A percentile compares a stretch with the other conserved stretches of the same genome.
Evolutionary conservation across 192 early-diverging fungal genomes (phyloP).

Genomic region (Coemansia sp.): DNA sequence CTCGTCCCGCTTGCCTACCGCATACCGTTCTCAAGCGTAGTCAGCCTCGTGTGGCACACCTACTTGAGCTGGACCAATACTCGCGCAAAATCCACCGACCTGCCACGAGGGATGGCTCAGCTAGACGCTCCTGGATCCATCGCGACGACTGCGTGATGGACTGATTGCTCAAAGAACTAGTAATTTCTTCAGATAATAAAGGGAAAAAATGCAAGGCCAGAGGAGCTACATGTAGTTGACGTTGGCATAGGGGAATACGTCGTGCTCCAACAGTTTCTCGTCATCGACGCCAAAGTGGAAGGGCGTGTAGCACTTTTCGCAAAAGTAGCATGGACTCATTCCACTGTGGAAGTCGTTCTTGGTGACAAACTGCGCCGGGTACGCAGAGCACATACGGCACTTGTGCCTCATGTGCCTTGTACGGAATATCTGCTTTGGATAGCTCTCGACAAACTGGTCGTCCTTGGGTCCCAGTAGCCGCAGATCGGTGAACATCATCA

Average conservation of each 20-base stretch:
- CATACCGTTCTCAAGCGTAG: conserved; percentile 66
- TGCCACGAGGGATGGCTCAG: background rate
- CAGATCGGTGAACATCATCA: conserved; percentile 67
- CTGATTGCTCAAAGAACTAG: too few relatives aligned
- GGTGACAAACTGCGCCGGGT: conserved; percentile 66
- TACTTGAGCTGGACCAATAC: conserved; percentile 70
- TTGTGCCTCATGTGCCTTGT: conserved; percentile 58
- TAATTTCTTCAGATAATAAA: too few relatives aligned
- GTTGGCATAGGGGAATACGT: conserved; percentile 56
- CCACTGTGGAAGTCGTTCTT: conserved; percentile 72
- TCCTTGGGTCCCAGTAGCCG: conserved; percentile 59
- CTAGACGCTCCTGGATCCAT: background rate
- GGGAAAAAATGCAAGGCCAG: background rate
- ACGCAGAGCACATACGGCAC: conserved; percentile 67
- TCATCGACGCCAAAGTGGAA: conserved; percentile 70
- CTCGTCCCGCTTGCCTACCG: conserved; percentile 68
- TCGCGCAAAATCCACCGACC: background rate
- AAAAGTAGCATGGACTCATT: conserved; percentile 71
- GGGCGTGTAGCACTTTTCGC: conserved; percentile 67
- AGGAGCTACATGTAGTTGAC: conserved; percentile 45
- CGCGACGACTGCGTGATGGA: background rate
- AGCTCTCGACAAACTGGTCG: conserved; percentile 56
- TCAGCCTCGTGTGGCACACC: conserved; percentile 73
- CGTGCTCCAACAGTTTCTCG: conserved; percentile 60
- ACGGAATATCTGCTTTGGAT: conserved; percentile 62